Percentiles rank a stretch among this genome's conserved stretches.
Evolutionary conservation across 31 red algal genomes (phyloP).

Genomic region (Porphyra umbilicalis): DNA sequence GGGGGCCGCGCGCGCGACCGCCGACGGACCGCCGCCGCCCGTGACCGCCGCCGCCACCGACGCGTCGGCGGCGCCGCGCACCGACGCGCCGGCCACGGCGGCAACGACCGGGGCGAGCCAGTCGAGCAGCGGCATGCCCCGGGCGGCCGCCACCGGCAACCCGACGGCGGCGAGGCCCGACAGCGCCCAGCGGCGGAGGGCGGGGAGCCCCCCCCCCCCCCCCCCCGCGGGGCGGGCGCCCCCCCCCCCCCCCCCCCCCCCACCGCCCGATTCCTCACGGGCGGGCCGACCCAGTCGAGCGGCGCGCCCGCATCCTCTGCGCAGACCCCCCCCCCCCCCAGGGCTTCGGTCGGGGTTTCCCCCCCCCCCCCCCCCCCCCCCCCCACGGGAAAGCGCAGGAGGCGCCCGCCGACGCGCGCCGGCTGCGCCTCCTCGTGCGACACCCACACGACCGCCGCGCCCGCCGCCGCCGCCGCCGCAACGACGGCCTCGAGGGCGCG

Average conservation of each 20-base stretch:
- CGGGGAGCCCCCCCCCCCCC: neutral
- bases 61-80: neutral
- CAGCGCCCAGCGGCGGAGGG: neutral
- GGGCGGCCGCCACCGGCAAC: neutral
- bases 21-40: neutral
- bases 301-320: neutral
- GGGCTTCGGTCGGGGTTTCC: neutral
- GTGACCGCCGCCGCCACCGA: neutral
- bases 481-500: constrained; percentile 20
- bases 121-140: neutral
- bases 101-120: neutral
- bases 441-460: constrained; percentile 37
- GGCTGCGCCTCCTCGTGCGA: constrained; percentile 32
- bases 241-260: too few species aligned
- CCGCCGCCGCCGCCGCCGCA: constrained; percentile 2
- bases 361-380: neutral
- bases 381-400: neutral
- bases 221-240: neutral
- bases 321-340: neutral
- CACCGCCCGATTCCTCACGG: neutral
- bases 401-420: constrained; percentile 22
- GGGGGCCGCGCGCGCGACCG: neutral
- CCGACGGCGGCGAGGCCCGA: neutral
- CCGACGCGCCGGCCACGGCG: neutral
- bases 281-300: neutral